Base-by-base conservation (phyloP, 2,329 filamentous ascomycete genomes). In the Alternaria alternata region DNA sequence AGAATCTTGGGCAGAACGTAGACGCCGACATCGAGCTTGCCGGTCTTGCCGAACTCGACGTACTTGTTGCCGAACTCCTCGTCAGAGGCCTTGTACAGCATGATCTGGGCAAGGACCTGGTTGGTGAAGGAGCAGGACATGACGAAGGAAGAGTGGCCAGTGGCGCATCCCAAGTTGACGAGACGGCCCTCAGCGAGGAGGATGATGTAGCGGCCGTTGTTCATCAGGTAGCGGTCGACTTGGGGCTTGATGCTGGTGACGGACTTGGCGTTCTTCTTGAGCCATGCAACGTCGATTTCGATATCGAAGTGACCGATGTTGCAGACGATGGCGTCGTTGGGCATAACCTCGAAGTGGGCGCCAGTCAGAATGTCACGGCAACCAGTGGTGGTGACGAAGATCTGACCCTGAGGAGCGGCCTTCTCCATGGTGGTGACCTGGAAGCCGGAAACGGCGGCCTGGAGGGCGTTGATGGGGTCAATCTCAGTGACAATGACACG, bases 101-200 rank as follows among this genome's bases (percentile, higher is more conserved):
- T 91, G 85, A 99, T 98, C 87, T 99, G 95, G 72, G 95, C 95
- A 81, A 99, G 92, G 76, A 98, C 95, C 88, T 99, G 95, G 91
- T 99, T 99, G 88, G 94, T 96, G 91, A 99, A 99, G 68, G 94
- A 98, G 91, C 95, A 99, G 76, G 94, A 97, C 95, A 99, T 98
- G 87, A 99, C 95, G 84, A 99, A 99, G 54, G 94, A 98, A 73
- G 94, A 97, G 91, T 99, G 95, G 73, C 95, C 95, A 68, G 95
- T 99, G 80, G 95, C 95, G 84, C 95, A 99, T 83, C 95, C 95
- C 75, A 99, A 88, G 91, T 99, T 99, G 86, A 99, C 95, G 70
- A 99, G 91, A 87, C 95, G 94, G 75, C 95, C 95, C 87, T 98
- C 95, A 67, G 95, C 95, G 68, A 99, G 89, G 77, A 99, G 93